Percentiles rank a stretch among this genome's conserved stretches.
Evolutionary conservation across 768 basidiomycete species (phyloP).

Genomic region (Butyriboletus loyo): DNA sequence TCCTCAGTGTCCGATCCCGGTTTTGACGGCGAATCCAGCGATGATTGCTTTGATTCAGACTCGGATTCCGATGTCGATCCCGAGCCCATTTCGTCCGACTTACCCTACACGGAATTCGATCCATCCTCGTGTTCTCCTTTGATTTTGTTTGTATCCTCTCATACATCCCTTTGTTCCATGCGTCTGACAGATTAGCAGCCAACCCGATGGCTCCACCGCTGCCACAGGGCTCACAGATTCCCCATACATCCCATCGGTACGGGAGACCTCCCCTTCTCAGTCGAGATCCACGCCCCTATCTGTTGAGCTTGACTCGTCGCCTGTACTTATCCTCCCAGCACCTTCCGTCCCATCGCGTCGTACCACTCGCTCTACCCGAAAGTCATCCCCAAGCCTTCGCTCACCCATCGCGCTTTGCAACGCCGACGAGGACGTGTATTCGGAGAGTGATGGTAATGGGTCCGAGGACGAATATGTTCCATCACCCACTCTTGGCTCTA

Average conservation of each 20-base stretch:
- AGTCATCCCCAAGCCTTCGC: neutral
- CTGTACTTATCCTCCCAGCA: neutral
- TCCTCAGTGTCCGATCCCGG: slow-evolving; percentile 18
- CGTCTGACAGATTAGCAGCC: slow-evolving; percentile 20
- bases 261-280: slow-evolving; percentile 4
- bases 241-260: slow-evolving; percentile 11
- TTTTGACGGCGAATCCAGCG: slow-evolving; percentile 21
- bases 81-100: slow-evolving; percentile 17
- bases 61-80: slow-evolving; percentile 33
- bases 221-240: slow-evolving; percentile 4
- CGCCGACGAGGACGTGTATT: slow-evolving; percentile 31
- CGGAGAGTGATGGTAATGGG: slow-evolving; percentile 38
- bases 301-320: neutral
- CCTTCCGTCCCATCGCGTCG: slow-evolving; percentile 5
- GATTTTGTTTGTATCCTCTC: slow-evolving; percentile 22
- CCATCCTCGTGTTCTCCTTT: slow-evolving; percentile 12
- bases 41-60: slow-evolving; percentile 25
- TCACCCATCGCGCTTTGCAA: slow-evolving; percentile 2
- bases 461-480: slow-evolving; percentile 48
- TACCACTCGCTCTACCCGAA: slow-evolving; percentile 14
- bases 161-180: neutral
- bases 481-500: slow-evolving; percentile 31
- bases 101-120: slow-evolving; percentile 10
- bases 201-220: slow-evolving; percentile 8
- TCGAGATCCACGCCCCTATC: neutral